Percentiles rank a stretch among this genome's conserved stretches.
Evolutionary conservation across 768 basidiomycete species (phyloP).

Genomic region (Kwoniella sp.): DNA sequence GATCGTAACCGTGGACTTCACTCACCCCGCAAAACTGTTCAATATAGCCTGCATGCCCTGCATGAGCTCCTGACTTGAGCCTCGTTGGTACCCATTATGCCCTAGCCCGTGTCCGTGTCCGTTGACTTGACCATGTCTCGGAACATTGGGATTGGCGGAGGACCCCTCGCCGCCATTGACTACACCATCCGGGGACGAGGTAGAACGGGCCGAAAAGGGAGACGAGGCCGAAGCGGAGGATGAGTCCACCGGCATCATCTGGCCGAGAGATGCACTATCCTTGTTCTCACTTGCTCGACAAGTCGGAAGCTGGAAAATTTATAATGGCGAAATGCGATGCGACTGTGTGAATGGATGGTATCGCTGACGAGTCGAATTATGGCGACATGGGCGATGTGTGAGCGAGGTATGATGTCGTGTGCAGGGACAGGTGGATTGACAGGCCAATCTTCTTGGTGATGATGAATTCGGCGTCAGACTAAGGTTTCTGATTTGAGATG

Average conservation of each 20-base stretch:
- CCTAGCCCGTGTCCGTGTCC: constrained; percentile 7
- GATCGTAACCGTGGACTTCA: too few species aligned
- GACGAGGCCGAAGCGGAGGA: constrained; percentile 37
- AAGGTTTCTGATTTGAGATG: too few species aligned
- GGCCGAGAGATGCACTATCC: background rate
- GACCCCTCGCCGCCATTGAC: constrained; percentile 15
- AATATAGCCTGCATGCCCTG: constrained; percentile 29
- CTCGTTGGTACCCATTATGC: constrained; percentile 6
- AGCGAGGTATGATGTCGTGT: background rate
- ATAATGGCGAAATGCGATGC: too few species aligned
- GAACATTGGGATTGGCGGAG: constrained; percentile 1
- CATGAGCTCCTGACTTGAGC: constrained; percentile 24
- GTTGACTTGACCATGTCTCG: too few species aligned
- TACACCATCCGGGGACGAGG: constrained; percentile 31
- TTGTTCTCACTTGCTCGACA: too few species aligned
- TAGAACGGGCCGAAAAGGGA: constrained; percentile 33
- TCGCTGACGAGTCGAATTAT: background rate
- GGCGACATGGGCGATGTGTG: background rate
- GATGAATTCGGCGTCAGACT: too few species aligned
- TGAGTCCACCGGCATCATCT: constrained; percentile 33
- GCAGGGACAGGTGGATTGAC: too few species aligned
- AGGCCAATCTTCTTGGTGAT: too few species aligned
- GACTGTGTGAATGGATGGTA: too few species aligned
- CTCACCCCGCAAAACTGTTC: constrained; percentile 26
- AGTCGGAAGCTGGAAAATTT: too few species aligned